phyloP scores from a whole-genome alignment of 1,139 yeast species.

The Nakaseomyces nivariensis region DNA sequence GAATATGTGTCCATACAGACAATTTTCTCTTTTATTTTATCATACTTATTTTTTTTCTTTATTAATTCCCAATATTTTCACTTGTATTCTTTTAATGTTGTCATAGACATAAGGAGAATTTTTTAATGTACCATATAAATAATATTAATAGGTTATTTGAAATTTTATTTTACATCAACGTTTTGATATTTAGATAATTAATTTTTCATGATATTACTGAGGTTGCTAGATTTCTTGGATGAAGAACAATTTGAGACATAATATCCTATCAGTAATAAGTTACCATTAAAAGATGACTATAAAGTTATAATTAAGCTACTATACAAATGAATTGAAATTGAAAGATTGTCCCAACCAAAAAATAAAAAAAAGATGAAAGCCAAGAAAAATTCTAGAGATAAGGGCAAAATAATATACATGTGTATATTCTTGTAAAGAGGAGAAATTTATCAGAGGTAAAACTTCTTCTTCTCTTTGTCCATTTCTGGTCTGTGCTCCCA shows the following conservation, averaged over 20 bases:
- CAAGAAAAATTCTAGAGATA: neutral
- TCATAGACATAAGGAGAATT: neutral
- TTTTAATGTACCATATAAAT: slow-evolving; percentile 2
- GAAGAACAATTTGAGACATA: too few species aligned
- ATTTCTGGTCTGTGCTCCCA: slow-evolving; percentile 96
- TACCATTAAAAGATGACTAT: too few species aligned
- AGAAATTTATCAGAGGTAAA: slow-evolving; percentile 43
- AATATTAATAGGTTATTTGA: slow-evolving; percentile 1
- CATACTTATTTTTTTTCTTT: neutral
- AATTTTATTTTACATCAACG: neutral
- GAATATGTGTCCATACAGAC: neutral
- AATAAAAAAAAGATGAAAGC: too few species aligned
- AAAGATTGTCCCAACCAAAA: too few species aligned
- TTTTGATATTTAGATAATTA: neutral
- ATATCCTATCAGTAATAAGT: too few species aligned
- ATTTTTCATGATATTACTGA: too few species aligned
- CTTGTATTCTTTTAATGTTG: neutral
- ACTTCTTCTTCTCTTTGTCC: slow-evolving; percentile 93
- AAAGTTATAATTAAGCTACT: too few species aligned
- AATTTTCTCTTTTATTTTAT: neutral
- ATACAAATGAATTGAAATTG: too few species aligned
- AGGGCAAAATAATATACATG: neutral
- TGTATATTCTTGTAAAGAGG: neutral
- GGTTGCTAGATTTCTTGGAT: too few species aligned
- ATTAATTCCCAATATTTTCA: neutral